Conservation (phyloP, 2,329 filamentous ascomycete genomes). For the Colletotrichum agaves region DNA sequence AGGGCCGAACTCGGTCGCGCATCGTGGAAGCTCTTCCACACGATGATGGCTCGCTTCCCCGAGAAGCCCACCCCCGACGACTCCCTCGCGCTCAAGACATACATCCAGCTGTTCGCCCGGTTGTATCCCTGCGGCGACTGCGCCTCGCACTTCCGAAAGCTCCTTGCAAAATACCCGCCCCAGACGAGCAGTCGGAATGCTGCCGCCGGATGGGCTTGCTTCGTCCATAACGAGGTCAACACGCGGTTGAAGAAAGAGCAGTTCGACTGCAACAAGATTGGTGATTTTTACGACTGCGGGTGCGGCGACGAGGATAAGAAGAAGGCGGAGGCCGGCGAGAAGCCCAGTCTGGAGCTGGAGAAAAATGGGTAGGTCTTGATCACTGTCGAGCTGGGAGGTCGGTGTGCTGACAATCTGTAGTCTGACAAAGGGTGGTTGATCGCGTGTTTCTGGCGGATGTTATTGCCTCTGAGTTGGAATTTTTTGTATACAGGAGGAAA, state of each 20-base stretch:
- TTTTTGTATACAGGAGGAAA: not conserved
- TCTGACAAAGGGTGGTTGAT: slow-evolving; percentile 17
- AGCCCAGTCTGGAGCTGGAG: slow-evolving; percentile 33
- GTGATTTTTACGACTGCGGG: slow-evolving; percentile 78
- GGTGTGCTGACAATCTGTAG: slow-evolving; percentile 12
- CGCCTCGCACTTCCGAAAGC: slow-evolving; percentile 72
- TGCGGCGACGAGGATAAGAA: slow-evolving; percentile 72
- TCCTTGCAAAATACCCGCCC: slow-evolving; percentile 71
- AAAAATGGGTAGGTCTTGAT: slow-evolving; percentile 25
- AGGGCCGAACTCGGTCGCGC: slow-evolving; percentile 74
- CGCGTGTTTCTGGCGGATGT: not conserved
- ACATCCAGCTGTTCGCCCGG: slow-evolving; percentile 74
- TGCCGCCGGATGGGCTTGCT: slow-evolving; percentile 75
- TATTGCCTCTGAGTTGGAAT: not conserved
- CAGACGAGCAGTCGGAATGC: slow-evolving; percentile 72
- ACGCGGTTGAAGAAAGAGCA: slow-evolving; percentile 68
- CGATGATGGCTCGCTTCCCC: slow-evolving; percentile 76
- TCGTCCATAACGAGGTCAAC: slow-evolving; percentile 76
- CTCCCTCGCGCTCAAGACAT: slow-evolving; percentile 70
- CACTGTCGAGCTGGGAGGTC: too few relatives aligned
- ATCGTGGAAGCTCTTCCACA: slow-evolving; percentile 77
- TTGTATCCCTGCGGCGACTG: slow-evolving; percentile 78
- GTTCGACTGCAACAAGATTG: slow-evolving; percentile 75
- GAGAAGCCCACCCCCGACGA: slow-evolving; percentile 72
- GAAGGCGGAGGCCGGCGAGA: slow-evolving; percentile 45